Evolutionary conservation across 2,329 filamentous ascomycete species (phyloP).

Genomic region (Arthrobotrys iridis): DNA sequence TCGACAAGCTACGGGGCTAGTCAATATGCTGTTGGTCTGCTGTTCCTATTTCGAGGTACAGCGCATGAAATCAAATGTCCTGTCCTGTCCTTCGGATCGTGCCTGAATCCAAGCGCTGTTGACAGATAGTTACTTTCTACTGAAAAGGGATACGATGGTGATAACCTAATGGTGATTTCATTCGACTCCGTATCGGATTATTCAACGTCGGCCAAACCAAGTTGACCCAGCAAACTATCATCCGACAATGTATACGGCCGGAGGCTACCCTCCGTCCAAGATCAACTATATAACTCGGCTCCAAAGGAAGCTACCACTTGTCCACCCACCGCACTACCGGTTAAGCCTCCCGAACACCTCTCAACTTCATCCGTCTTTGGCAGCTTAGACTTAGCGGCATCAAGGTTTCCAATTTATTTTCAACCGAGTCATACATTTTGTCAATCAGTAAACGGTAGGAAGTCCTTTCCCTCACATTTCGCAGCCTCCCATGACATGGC

Average conservation of each 20-base stretch:
- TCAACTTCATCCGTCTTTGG: constrained; percentile 23
- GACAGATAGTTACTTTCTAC: background rate
- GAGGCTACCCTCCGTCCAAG: constrained; percentile 7
- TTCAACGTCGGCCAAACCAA: constrained; percentile 9
- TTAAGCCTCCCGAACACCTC: constrained; percentile 39
- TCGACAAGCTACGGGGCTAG: background rate
- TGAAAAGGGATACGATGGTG: background rate
- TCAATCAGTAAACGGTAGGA: background rate
- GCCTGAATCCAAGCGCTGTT: constrained; percentile 25
- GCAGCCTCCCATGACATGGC: constrained; percentile 11
- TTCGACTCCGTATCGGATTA: constrained; percentile 4
- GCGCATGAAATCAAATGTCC: constrained; percentile 13
- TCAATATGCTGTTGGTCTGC: background rate
- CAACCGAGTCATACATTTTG: constrained; percentile 40
- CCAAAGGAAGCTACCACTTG: constrained; percentile 21
- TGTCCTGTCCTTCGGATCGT: constrained; percentile 1
- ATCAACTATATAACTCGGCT: constrained; percentile 21
- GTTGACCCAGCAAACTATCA: background rate
- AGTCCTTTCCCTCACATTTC: constrained; percentile 14
- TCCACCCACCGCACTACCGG: constrained; percentile 6
- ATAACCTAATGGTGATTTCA: constrained; percentile 18
- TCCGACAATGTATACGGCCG: constrained; percentile 15
- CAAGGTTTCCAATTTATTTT: constrained; percentile 1
- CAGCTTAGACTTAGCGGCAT: constrained; percentile 8
- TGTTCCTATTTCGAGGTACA: constrained; percentile 51